Base-by-base conservation (phyloP, 495 filamentous ascomycete genomes). In the Ramalina peruviana region DNA sequence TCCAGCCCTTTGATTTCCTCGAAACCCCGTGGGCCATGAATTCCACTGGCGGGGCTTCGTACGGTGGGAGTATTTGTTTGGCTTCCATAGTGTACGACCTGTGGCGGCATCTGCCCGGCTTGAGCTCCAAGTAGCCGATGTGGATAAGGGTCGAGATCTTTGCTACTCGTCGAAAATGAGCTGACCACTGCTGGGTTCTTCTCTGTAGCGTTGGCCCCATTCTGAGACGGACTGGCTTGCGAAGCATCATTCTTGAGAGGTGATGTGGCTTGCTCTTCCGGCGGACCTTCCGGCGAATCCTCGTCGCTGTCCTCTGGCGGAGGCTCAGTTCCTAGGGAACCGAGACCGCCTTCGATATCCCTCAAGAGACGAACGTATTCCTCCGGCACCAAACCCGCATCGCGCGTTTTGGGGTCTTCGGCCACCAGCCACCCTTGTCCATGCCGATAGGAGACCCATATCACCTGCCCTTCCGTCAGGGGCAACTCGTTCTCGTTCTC, bases 401-500 rank as follows among this genome's bases (percentile, higher is more conserved):
- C 82, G 4, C 82, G 86, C 3, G 88, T 94, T 61, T 81, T 85
- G n/a, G 92, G 92, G 58, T 98, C 93, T 66, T 93, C 83, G 3
- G 93, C 92, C 21, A 98, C 92, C 37, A 98, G 72, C 92, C 92
- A 98, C 39, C 92, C 92, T 66, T 95, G 86, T 17, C 89, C 89
- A 63, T 97, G 88, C 27, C 92, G 74, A 61, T 95, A 98, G 10
- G 86, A 90, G 38, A 98, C 89, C 75, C 88, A 88, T 40, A 98
- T 94, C 48, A 96, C 83, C 60, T 98, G 92, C 30, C 93, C 93
- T 65, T 98, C 92, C 0, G 83, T 80, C 17, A 98, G 69, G 15
- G 87, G 88, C 13, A 98, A 75, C 66, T 98, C 92, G 56, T 95
- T 98, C 60, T 94, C 88, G 60, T 97, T 95, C 62, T 97, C 92